Percentiles rank a stretch among this genome's conserved stretches.
phyloP scores from a whole-genome alignment of 164 flowering plant species.

The Pachysandra terminalis region DNA sequence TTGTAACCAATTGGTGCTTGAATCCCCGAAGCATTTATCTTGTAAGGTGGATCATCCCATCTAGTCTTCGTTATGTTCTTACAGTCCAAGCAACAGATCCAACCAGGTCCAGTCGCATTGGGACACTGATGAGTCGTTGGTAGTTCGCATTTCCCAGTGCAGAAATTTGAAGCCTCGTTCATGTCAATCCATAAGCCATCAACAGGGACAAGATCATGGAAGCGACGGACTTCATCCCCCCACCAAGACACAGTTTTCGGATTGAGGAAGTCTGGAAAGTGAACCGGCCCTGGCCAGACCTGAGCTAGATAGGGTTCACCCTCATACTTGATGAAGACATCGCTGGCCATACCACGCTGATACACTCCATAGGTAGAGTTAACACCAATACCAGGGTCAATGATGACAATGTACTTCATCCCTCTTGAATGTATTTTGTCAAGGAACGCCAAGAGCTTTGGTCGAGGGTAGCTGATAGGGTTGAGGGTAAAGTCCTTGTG shows the following conservation, averaged over 20 bases:
- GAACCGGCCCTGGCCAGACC: slow-evolving; percentile 94
- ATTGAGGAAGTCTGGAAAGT: slow-evolving; percentile 94
- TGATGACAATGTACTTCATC: slow-evolving; percentile 82
- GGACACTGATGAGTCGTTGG: slow-evolving; percentile 70
- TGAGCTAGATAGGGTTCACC: slow-evolving; percentile 82
- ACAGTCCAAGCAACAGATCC: slow-evolving; percentile 93
- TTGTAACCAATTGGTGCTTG: slow-evolving; percentile 67
- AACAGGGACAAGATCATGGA: slow-evolving; percentile 80
- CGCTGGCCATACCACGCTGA: slow-evolving; percentile 60
- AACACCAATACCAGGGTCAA: slow-evolving; percentile 84
- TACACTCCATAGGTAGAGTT: slow-evolving; percentile 70
- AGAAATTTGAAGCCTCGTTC: slow-evolving; percentile 94
- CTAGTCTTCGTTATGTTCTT: slow-evolving; percentile 72
- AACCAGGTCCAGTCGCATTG: slow-evolving; percentile 59
- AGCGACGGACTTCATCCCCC: slow-evolving; percentile 72
- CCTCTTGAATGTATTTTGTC: slow-evolving; percentile 64
- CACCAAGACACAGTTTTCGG: slow-evolving; percentile 81
- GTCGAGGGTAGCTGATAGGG: slow-evolving; percentile 61
- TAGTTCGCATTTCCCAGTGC: slow-evolving; percentile 66
- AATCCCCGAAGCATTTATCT: slow-evolving; percentile 79
- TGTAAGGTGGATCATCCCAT: slow-evolving; percentile 98
- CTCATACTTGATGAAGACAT: slow-evolving; percentile 78
- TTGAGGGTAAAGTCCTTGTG: slow-evolving; percentile 91
- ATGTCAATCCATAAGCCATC: slow-evolving; percentile 98
- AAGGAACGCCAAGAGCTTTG: slow-evolving; percentile 60